Evolutionary conservation across 257 asterid genomes (phyloP).

Genomic region (Solanum arcanum): DNA sequence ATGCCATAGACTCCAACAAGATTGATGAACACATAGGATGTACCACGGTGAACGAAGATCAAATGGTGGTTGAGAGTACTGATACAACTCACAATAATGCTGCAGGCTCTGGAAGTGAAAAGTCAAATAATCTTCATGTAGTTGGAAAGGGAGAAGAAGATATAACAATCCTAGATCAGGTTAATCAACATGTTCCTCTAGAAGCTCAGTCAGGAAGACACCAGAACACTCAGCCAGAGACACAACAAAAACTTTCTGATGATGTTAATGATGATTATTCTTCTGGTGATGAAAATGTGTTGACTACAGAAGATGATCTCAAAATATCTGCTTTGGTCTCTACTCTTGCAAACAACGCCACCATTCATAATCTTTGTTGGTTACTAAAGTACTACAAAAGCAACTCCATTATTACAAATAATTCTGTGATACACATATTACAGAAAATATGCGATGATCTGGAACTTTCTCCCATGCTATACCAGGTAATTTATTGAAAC

Average conservation of each 20-base stretch:
- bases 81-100: background rate
- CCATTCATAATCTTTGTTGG: constrained; percentile 80
- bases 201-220: constrained; percentile 7
- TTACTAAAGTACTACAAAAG: constrained; percentile 70
- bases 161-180: background rate
- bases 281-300: constrained; percentile 55
- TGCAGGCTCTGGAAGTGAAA: background rate
- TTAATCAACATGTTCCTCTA: constrained; percentile 18
- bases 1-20: constrained; percentile 21
- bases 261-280: constrained; percentile 35
- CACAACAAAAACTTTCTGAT: constrained; percentile 19
- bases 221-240: constrained; percentile 27
- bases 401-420: constrained; percentile 68
- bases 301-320: constrained; percentile 68
- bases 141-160: background rate
- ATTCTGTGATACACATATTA: constrained; percentile 53
- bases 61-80: background rate
- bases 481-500: constrained; percentile 52
- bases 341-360: constrained; percentile 56
- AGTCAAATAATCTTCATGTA: background rate
- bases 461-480: constrained; percentile 89
- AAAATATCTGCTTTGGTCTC: constrained; percentile 65
- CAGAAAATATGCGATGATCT: constrained; percentile 75
- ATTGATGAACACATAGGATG: constrained; percentile 21
- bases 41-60: background rate